A percentile compares a stretch with the other conserved stretches of the same genome.
phyloP scores from a whole-genome alignment of 2,329 filamentous ascomycete genomes.

The Pseudogymnoascus sp. region DNA sequence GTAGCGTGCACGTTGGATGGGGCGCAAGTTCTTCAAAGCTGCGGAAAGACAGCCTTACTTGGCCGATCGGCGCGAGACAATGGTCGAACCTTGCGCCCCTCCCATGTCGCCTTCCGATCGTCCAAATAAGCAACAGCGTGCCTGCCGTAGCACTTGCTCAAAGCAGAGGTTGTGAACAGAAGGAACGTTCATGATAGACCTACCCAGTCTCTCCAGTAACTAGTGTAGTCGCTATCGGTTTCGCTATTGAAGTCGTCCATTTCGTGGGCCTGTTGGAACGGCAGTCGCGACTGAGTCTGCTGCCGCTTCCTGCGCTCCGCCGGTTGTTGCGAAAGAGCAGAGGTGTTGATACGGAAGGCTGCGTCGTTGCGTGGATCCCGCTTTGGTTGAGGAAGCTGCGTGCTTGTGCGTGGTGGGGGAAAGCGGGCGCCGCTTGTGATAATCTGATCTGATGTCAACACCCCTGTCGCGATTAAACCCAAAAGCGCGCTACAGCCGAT shows the following conservation, averaged over 20 bases:
- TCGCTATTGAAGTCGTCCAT: slow-evolving; percentile 99
- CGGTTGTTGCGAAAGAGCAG: not conserved
- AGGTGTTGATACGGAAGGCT: slow-evolving; percentile 2
- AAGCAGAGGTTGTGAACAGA: slow-evolving; percentile 9
- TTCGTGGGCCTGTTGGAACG: not conserved
- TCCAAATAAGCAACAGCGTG: not conserved
- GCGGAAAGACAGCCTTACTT: not conserved
- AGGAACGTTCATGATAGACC: slow-evolving; percentile 33
- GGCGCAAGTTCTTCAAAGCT: not conserved
- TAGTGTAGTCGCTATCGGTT: slow-evolving; percentile 97
- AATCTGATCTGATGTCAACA: slow-evolving; percentile 8
- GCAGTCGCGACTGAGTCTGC: slow-evolving; percentile 1
- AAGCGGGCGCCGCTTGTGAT: slow-evolving; percentile 8
- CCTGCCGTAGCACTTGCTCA: not conserved
- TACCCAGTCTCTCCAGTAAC: slow-evolving; percentile 99
- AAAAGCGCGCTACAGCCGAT: not conserved
- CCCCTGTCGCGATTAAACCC: slow-evolving; percentile 6
- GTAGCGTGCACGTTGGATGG: not conserved
- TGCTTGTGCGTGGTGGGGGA: slow-evolving; percentile 3
- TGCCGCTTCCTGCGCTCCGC: slow-evolving; percentile 4
- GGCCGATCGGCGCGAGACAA: not conserved
- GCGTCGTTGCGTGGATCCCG: not conserved
- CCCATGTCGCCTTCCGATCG: not conserved
- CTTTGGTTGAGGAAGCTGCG: slow-evolving; percentile 1
- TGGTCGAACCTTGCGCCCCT: not conserved